A percentile compares a stretch with the other conserved stretches of the same genome.
phyloP scores from a whole-genome alignment of 2,329 filamentous ascomycete species.

The Endoconidiophora polonica region DNA sequence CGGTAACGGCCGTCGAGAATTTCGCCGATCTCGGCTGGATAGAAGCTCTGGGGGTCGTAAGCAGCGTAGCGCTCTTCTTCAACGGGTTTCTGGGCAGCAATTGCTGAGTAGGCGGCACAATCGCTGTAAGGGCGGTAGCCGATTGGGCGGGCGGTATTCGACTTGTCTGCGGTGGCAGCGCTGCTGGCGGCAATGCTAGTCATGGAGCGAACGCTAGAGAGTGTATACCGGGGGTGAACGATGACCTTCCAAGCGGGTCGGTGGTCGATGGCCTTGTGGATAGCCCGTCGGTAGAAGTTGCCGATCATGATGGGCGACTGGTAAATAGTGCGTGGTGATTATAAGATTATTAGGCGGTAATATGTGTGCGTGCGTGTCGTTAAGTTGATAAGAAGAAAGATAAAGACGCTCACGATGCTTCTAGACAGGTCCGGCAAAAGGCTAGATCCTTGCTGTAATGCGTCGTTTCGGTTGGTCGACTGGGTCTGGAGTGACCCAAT shows the following conservation, averaged over 20 bases:
- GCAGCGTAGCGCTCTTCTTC: conserved; percentile 17
- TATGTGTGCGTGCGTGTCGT: too few species aligned
- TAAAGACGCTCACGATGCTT: too few species aligned
- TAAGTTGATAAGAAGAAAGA: too few species aligned
- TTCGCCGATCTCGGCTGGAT: conserved; percentile 21
- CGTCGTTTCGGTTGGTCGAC: too few species aligned
- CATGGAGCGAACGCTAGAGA: background rate
- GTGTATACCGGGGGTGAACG: too few species aligned
- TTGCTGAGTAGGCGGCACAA: conserved; percentile 1
- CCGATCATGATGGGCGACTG: too few species aligned
- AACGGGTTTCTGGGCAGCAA: conserved; percentile 11
- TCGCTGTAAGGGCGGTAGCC: conserved; percentile 6
- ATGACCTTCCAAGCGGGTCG: conserved; percentile 9
- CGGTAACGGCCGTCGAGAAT: conserved; percentile 21
- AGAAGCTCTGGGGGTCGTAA: conserved; percentile 19
- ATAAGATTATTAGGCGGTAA: too few species aligned
- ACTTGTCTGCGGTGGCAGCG: background rate
- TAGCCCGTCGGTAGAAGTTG: too few species aligned
- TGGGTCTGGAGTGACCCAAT: too few species aligned
- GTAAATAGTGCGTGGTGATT: too few species aligned
- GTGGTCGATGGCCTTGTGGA: conserved; percentile 3
- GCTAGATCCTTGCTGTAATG: too few species aligned
- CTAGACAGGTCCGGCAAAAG: too few species aligned
- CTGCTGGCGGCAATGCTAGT: background rate
- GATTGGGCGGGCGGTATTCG: background rate